phyloP scores from a whole-genome alignment of 2,329 filamentous ascomycete species.

The Sarocladium kiliense region DNA sequence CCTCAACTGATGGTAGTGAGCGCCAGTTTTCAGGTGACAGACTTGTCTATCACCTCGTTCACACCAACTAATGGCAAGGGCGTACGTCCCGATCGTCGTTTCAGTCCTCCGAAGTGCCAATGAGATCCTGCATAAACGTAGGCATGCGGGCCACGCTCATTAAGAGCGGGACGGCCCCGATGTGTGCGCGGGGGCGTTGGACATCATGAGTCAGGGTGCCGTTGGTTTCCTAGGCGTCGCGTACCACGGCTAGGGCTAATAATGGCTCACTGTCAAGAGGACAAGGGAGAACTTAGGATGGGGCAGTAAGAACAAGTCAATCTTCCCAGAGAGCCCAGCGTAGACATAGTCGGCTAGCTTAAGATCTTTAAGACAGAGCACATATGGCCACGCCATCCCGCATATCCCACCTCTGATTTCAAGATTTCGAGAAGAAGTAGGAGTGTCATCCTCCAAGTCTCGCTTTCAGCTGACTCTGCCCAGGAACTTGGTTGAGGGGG shows the following conservation, averaged over 20 bases:
- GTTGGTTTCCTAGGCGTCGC: neutral
- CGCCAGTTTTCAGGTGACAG: neutral
- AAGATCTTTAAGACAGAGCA: no score
- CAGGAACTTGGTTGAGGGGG: neutral
- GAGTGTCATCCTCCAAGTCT: neutral
- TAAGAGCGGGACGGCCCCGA: neutral
- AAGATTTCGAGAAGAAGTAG: no score
- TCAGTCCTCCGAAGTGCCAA: neutral
- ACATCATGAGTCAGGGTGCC: conserved; percentile 1
- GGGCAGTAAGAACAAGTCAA: neutral
- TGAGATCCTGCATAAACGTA: neutral
- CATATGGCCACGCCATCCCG: no score
- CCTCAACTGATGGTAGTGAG: neutral
- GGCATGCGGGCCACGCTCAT: neutral
- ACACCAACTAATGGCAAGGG: no score
- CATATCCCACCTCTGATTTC: no score
- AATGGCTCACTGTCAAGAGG: neutral
- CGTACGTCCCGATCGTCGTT: neutral
- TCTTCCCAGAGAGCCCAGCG: no score
- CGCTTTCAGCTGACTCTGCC: neutral
- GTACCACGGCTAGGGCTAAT: neutral
- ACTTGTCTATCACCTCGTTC: no score
- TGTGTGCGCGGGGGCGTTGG: neutral
- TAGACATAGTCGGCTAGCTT: no score
- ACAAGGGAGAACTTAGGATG: neutral